Percentiles rank a stretch among this genome's conserved stretches.
phyloP scores from a whole-genome alignment of 164 flowering plant genomes.

The Echeveria elegans region DNA sequence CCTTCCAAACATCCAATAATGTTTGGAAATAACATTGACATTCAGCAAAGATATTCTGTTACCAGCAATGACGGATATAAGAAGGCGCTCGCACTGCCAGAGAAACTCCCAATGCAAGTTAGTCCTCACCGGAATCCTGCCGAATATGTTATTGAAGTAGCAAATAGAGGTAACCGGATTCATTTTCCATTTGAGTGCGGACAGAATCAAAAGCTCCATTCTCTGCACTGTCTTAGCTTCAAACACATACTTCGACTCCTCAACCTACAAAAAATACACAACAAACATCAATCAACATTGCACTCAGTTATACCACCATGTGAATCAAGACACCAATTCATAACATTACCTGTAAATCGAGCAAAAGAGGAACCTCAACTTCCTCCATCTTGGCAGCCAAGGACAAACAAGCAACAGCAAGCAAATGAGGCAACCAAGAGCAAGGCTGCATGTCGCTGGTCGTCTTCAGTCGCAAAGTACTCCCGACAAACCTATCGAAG shows the following conservation, averaged over 20 bases:
- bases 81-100: constrained; percentile 37
- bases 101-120: constrained; percentile 34
- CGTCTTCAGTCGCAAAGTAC: constrained; percentile 17
- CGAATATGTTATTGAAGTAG: constrained; percentile 35
- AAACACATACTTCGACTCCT: constrained; percentile 36
- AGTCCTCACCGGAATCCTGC: constrained; percentile 36
- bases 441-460: constrained; percentile 18
- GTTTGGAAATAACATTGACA: neutral
- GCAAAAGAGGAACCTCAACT: constrained; percentile 44
- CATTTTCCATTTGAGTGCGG: constrained; percentile 54
- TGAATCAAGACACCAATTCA: no score
- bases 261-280: constrained; percentile 31
- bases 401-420: constrained; percentile 57
- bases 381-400: constrained; percentile 65
- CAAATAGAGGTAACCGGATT: constrained; percentile 46
- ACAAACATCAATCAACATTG: constrained; percentile 7
- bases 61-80: constrained; percentile 41
- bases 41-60: constrained; percentile 8
- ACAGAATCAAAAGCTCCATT: constrained; percentile 56
- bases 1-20: no score
- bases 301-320: no score
- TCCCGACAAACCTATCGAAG: constrained; percentile 39
- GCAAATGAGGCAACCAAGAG: constrained; percentile 53
- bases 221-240: constrained; percentile 50
- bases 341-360: constrained; percentile 42